Evolutionary conservation across 2,329 filamentous ascomycete genomes (phyloP).

Genomic region (Fusarium aywerte): DNA sequence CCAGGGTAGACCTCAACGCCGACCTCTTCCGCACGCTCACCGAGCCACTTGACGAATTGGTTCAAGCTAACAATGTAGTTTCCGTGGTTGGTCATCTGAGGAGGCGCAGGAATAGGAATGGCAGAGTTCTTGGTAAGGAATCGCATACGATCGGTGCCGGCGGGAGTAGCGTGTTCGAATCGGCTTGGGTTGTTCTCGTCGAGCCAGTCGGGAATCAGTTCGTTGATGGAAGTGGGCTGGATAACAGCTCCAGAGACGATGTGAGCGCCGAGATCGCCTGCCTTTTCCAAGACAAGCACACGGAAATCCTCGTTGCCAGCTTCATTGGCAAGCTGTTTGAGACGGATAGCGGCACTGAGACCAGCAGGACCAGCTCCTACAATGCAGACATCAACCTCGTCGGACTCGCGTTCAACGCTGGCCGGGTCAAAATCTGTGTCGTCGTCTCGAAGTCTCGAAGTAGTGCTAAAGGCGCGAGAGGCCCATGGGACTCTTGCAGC

Average conservation of each 20-base stretch:
- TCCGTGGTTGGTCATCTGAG: constrained; percentile 97
- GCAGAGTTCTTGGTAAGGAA: constrained; percentile 86
- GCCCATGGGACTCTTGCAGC: constrained; percentile 37
- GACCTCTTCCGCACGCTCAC: constrained; percentile 93
- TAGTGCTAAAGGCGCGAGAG: constrained; percentile 53
- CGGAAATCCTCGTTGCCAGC: constrained; percentile 96
- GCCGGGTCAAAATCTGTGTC: constrained; percentile 73
- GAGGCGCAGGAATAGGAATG: constrained; percentile 85
- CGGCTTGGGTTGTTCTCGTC: constrained; percentile 86
- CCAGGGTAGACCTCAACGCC: constrained; percentile 97
- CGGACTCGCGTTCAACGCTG: constrained; percentile 83
- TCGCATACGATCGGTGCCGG: constrained; percentile 86
- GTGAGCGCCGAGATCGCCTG: constrained; percentile 92
- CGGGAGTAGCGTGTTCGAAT: constrained; percentile 88
- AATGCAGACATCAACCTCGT: constrained; percentile 96
- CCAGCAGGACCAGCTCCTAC: constrained; percentile 96
- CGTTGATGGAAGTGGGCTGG: constrained; percentile 86
- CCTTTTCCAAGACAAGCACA: constrained; percentile 92
- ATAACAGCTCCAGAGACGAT: constrained; percentile 97
- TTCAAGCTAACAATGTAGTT: constrained; percentile 98
- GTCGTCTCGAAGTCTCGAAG: constrained; percentile 41
- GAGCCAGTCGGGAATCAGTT: constrained; percentile 94
- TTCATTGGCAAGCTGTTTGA: constrained; percentile 95
- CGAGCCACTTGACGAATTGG: constrained; percentile 94
- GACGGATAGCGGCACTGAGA: constrained; percentile 88